A percentile compares a stretch with the other conserved stretches of the same genome.
Evolutionary conservation across 2,329 filamentous ascomycete species (phyloP).

Genomic region (Dothideomycetes sp.): DNA sequence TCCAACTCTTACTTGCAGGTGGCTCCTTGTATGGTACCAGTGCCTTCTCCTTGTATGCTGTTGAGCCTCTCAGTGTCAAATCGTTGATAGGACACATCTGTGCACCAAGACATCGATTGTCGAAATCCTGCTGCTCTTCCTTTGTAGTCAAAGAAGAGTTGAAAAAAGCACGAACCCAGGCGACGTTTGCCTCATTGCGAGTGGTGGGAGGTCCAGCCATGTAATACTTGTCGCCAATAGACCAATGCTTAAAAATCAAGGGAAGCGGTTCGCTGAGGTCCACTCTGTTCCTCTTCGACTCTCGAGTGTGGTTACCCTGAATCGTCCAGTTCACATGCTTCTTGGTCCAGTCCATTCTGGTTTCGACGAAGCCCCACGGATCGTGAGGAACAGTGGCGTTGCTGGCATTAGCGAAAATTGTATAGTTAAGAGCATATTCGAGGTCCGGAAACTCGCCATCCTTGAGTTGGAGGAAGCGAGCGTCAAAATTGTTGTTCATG

Average conservation of each 20-base stretch:
- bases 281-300: slow-evolving; percentile 25
- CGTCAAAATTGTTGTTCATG: slow-evolving; percentile 29
- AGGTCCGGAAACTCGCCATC: slow-evolving; percentile 31
- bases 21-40: slow-evolving; percentile 1
- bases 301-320: slow-evolving; percentile 29
- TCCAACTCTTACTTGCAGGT: background rate
- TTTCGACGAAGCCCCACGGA: slow-evolving; percentile 39
- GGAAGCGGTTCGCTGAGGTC: slow-evolving; percentile 35
- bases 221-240: slow-evolving; percentile 35
- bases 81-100: slow-evolving; percentile 5
- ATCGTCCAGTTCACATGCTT: slow-evolving; percentile 37
- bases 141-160: slow-evolving; percentile 37
- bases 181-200: slow-evolving; percentile 34
- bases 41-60: background rate
- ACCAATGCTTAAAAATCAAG: slow-evolving; percentile 41
- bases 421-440: slow-evolving; percentile 34
- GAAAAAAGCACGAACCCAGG: slow-evolving; percentile 42
- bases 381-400: slow-evolving; percentile 24
- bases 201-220: slow-evolving; percentile 38
- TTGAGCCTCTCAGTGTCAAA: slow-evolving; percentile 5
- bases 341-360: slow-evolving; percentile 40
- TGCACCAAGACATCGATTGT: background rate
- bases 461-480: slow-evolving; percentile 33
- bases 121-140: background rate
- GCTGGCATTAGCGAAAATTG: slow-evolving; percentile 14